A percentile compares a stretch with the other conserved stretches of the same genome.
Evolutionary conservation across 495 filamentous ascomycete species (phyloP).

Genomic region (Tuber aestivum): DNA sequence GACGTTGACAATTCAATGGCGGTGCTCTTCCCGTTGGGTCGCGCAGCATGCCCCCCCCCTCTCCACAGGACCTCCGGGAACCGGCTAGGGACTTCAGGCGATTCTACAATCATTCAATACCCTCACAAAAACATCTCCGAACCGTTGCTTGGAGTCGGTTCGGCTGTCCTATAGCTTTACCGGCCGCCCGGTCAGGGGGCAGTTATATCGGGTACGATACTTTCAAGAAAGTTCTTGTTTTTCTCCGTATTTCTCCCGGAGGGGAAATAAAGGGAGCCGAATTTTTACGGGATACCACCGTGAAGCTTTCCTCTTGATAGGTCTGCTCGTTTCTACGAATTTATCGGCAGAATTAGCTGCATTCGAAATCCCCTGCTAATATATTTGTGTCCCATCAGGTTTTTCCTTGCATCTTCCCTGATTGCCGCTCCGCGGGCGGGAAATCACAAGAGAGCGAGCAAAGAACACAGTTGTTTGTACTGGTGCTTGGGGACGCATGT

Average conservation of each 20-base stretch:
- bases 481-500: neutral
- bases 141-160: neutral
- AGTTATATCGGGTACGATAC: neutral
- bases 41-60: neutral
- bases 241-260: neutral
- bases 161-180: neutral
- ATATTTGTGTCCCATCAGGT: neutral
- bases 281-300: neutral
- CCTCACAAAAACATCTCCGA: neutral
- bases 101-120: neutral
- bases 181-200: neutral
- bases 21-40: neutral
- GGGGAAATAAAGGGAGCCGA: neutral
- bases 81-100: no score
- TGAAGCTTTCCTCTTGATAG: neutral
- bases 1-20: neutral
- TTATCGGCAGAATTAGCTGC: neutral
- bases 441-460: neutral
- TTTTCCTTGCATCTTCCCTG: neutral
- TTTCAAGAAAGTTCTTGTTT: neutral
- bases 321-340: neutral
- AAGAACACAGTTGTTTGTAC: neutral
- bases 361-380: neutral
- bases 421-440: neutral
- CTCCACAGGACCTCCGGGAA: neutral